These are phyloP conservation scores for Colletotrichum godetiae DNA, from an alignment of 2,329 filamentous ascomycete genomes.

Conservation along the genomic window DNA sequence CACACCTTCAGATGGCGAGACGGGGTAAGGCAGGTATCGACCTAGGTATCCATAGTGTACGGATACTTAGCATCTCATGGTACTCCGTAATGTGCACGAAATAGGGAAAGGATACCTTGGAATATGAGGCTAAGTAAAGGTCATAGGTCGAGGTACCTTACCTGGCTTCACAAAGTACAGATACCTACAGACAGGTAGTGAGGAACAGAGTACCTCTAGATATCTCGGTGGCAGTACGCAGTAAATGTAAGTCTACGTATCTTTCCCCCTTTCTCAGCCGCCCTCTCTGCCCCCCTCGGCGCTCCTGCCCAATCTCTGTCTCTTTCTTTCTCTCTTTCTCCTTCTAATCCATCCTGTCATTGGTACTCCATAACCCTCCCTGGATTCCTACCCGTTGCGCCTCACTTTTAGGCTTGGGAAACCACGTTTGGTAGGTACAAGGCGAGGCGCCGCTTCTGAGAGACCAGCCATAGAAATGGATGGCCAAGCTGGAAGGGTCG, in stretches of 20 bases:
- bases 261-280: not conserved
- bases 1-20: not conserved
- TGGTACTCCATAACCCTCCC: not conserved
- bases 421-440: not conserved
- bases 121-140: not conserved
- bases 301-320: not conserved
- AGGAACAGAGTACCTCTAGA: not conserved
- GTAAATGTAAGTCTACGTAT: not conserved
- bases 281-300: not conserved
- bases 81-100: not conserved
- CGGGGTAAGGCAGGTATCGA: not conserved
- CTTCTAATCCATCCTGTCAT: not conserved
- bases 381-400: not conserved
- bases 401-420: not conserved
- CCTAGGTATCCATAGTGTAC: constrained; percentile 20
- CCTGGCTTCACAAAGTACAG: no score
- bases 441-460: not conserved
- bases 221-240: not conserved
- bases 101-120: not conserved
- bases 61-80: not conserved
- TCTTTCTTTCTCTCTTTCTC: not conserved
- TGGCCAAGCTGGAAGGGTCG: no score
- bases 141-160: not conserved
- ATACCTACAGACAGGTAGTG: no score
- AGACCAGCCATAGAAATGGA: not conserved